Conservation (phyloP, 306 rosid species). For the Arachis hypogaea region DNA sequence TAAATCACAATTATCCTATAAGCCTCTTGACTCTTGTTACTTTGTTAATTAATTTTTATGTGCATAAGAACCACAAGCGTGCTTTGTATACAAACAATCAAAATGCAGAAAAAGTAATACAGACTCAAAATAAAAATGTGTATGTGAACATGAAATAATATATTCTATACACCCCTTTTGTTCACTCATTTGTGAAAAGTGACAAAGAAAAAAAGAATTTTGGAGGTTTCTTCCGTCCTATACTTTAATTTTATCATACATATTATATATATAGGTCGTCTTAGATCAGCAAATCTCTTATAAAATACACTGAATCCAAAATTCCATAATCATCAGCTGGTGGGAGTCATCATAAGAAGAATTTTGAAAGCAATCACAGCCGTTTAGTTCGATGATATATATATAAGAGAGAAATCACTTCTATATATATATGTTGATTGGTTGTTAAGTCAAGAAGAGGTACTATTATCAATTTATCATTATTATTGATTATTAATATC, state of each 20-base stretch:
- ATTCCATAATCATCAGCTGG: neutral
- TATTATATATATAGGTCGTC: neutral
- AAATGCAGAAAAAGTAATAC: conserved; percentile 39
- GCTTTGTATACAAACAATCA: conserved; percentile 19
- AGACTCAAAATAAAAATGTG: conserved; percentile 14
- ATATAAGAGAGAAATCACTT: neutral
- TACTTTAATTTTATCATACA: no score
- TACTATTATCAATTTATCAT: no score
- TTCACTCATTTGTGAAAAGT: conserved; percentile 31
- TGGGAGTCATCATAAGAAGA: neutral
- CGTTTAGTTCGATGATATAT: neutral
- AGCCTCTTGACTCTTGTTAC: no score
- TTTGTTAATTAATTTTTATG: neutral
- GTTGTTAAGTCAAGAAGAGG: neutral
- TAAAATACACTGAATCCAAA: neutral
- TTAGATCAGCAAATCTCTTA: conserved; percentile 17
- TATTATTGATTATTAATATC: no score
- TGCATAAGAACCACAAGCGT: conserved; percentile 45
- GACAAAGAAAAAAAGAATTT: conserved; percentile 49
- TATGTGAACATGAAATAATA: neutral
- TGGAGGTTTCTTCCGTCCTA: conserved; percentile 43
- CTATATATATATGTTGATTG: neutral
- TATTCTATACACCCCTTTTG: conserved; percentile 13
- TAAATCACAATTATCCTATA: no score
- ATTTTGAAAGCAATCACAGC: neutral